Base-by-base conservation (phyloP, 768 basidiomycete species). In the Suillus subaureus region DNA sequence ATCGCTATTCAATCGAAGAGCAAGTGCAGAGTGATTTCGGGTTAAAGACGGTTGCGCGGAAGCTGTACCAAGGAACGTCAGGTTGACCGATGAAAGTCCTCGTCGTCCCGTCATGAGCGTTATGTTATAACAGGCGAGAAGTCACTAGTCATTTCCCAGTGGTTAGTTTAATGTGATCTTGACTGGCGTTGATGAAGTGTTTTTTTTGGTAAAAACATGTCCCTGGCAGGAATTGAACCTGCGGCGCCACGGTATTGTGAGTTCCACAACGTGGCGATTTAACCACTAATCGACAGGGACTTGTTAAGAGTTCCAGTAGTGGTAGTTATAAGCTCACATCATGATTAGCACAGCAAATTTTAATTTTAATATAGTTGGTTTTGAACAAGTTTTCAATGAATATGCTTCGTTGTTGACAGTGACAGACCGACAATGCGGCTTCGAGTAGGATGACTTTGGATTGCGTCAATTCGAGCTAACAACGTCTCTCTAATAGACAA, bases 11-110 rank as follows among this genome's bases (percentile, higher is more conserved):
- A 93, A 78, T 26, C 88, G 84, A 8, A 94, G 71, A 2, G 91
- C 88, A 9, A 89, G 83, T 4, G 92, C 80, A 42, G 92, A 93
- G 70, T 93, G 92, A 70, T 90, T 92, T 62, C 92, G 83, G 0
- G 92, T 92, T 2, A 85, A 83, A 4, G 92, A 93, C 4, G 92
- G 92, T 69, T 90, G 88, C 3, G 92, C 91, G 23, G 92, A 93
- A 18, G 91, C 90, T 1, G 91, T 94, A 26, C 92, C 92, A 28
- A 94, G 82, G 73, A 94, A 93, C 8, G 89, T 92, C 52, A 93
- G 75, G 58, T 83, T 85, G 2, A 92, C 63, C 0, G 83, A 61
- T 26, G 74, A 75, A 33, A 78, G 62, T 2, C 64, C 64, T 45
- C 39, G 71, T 52, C 71, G 76, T 33, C 31, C 26, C 13, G 56